Evolutionary conservation across 2,329 filamentous ascomycete species (phyloP).

Genomic region (Monosporascus cannonballus): DNA sequence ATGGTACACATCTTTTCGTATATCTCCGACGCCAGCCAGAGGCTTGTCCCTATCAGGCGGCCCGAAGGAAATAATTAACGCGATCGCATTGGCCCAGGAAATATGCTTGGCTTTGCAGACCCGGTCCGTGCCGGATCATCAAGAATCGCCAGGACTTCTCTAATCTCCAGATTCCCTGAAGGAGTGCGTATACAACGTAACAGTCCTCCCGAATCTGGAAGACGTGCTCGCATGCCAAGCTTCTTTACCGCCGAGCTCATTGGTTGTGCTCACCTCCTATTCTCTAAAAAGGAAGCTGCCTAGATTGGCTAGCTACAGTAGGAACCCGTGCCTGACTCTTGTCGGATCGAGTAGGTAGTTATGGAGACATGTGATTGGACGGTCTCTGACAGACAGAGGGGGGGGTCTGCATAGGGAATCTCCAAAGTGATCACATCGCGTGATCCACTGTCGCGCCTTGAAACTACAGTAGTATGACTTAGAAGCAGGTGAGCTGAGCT

Average conservation of each 20-base stretch:
- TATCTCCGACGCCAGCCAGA: background rate
- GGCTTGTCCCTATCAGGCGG: background rate
- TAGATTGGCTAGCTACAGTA: no score
- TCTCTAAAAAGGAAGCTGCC: background rate
- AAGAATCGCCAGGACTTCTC: background rate
- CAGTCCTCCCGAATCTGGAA: background rate
- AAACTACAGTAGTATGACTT: no score
- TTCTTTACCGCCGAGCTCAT: background rate
- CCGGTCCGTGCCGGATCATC: background rate
- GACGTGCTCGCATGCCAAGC: background rate
- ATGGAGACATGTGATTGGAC: background rate
- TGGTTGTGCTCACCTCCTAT: background rate
- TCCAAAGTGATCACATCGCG: background rate
- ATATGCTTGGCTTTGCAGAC: background rate
- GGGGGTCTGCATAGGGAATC: background rate
- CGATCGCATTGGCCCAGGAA: background rate
- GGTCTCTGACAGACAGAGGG: background rate
- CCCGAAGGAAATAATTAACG: background rate
- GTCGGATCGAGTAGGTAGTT: background rate
- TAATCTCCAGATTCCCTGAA: background rate
- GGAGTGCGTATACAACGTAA: background rate
- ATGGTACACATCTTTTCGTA: background rate
- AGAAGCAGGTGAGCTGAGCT: no score
- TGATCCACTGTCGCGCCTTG: background rate
- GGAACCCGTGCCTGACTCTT: background rate